Evolutionary conservation across 306 rosid genomes (phyloP).

Genomic region (Prunus salicina): DNA sequence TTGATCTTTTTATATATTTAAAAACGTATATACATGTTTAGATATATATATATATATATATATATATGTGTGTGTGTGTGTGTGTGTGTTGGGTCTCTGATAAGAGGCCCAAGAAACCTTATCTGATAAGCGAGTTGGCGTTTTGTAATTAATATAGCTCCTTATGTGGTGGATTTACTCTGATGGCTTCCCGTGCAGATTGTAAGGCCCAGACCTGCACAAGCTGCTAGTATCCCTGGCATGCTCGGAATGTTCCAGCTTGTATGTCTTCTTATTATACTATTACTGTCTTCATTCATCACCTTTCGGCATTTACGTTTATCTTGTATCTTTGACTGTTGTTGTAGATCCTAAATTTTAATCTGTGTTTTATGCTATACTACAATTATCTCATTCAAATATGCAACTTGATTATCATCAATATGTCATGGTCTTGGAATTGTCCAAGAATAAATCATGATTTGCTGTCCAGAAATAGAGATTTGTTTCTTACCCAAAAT

Average conservation of each 20-base stretch:
- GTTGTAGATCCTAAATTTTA: neutral
- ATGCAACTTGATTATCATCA: neutral
- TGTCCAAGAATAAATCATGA: too few species aligned
- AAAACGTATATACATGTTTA: neutral
- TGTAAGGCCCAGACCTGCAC: slow-evolving; percentile 95
- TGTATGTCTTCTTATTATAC: slow-evolving; percentile 48
- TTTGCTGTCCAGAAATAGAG: neutral
- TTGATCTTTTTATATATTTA: neutral
- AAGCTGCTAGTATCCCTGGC: slow-evolving; percentile 99
- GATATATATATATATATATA: too few species aligned
- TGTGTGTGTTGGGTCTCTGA: neutral
- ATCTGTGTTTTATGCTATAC: neutral
- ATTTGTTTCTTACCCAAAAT: neutral
- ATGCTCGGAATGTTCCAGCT: slow-evolving; percentile 98
- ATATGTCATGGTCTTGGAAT: neutral
- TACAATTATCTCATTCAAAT: neutral
- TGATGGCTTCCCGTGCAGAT: slow-evolving; percentile 57
- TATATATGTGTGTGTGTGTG: neutral
- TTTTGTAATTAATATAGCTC: neutral
- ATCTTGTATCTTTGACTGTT: neutral
- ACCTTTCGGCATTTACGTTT: neutral
- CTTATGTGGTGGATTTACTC: neutral
- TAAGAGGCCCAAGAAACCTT: neutral
- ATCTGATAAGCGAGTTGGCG: neutral
- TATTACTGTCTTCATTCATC: neutral